Evolutionary conservation across 192 early-diverging fungal genomes (phyloP), one percentile per base, ranked within the genome.

Genomic region (Chytriomyces sp.): DNA sequence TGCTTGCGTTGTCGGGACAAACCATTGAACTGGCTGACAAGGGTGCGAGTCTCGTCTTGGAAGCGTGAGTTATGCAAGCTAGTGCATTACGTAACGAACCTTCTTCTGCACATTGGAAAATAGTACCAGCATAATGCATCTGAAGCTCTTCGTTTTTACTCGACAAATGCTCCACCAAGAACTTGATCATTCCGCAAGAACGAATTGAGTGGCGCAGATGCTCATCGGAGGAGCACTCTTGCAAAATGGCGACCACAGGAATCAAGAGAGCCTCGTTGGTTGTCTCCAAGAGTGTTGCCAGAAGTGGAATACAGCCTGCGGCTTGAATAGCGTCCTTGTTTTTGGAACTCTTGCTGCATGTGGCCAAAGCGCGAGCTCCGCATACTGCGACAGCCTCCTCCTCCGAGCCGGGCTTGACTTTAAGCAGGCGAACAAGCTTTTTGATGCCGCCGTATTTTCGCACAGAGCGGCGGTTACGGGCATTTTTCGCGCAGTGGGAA

Each of bases 271-370:
- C 60, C 72, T 89, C 86, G 72, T 89, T 89, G 4, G 76, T 71
- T 2, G 82, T 80, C 41, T 88, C 80, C 12, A 89, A 74, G 0
- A 89, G 72, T 40, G 83, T 86, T 14, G 87, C 87, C 5, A 89
- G 79, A 5, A 89, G 68, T 2, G 87, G 87, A 63, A 89, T 86
- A 4, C 83, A 67, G 0, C 88, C 86, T 31, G 86, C 88, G 8
- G 73, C 73, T 53, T 85, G 85, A 64, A 89, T 89, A 0, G 88
- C 86, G 60, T 84, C 86, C 68, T 89, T 89, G 75, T 88, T 89
- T 53, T 82, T 84, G 10, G 82, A 71, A 58, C 83, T 85, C 71
- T 89, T 89, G 59, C 81, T 83, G 67, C 86, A 87, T 1, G 82
- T 85, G 25, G 82, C 77, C 36, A 89, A 72, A 10, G 88, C 88